phyloP scores from a whole-genome alignment of 208 protist genomes.

The Leishmania mexicana region DNA sequence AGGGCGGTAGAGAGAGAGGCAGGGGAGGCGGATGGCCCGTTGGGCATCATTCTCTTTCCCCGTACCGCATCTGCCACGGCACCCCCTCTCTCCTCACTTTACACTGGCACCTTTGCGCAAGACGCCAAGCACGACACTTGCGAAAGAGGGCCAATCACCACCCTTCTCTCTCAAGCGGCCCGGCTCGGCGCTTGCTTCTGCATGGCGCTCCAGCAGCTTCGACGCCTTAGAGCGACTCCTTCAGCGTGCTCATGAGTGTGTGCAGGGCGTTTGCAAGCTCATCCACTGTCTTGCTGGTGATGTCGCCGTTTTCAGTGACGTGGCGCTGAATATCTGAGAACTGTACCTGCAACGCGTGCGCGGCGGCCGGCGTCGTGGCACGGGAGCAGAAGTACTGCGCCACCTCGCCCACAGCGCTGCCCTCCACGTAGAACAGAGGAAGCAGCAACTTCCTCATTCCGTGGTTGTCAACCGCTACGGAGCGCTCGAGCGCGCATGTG shows the following conservation, averaged over 20 bases:
- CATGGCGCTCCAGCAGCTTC: neutral
- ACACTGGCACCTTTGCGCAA: neutral
- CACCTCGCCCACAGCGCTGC: slow-evolving; percentile 26
- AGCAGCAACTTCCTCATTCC: slow-evolving; percentile 34
- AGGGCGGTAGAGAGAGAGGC: neutral
- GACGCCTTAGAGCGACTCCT: slow-evolving; percentile 7
- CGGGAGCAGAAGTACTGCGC: slow-evolving; percentile 37
- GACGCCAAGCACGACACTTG: neutral
- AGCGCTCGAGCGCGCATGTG: slow-evolving; percentile 41
- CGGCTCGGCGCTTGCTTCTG: neutral
- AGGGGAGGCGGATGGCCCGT: neutral
- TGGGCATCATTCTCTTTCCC: neutral
- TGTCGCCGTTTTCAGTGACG: slow-evolving; percentile 15
- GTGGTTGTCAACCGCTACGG: slow-evolving; percentile 28
- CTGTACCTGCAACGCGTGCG: slow-evolving; percentile 26
- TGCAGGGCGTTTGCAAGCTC: slow-evolving; percentile 27
- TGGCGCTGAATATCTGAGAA: slow-evolving; percentile 33
- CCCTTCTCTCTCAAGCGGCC: neutral
- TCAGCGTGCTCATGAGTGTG: slow-evolving; percentile 29
- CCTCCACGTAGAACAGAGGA: slow-evolving; percentile 37
- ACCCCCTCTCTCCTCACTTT: neutral
- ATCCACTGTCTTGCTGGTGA: slow-evolving; percentile 28
- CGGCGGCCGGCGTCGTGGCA: slow-evolving; percentile 15
- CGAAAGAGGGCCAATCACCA: neutral
- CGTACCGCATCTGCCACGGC: neutral